Evolutionary conservation across 2,329 filamentous ascomycete species (phyloP).

Genomic region (Escovopsis sp.): DNA sequence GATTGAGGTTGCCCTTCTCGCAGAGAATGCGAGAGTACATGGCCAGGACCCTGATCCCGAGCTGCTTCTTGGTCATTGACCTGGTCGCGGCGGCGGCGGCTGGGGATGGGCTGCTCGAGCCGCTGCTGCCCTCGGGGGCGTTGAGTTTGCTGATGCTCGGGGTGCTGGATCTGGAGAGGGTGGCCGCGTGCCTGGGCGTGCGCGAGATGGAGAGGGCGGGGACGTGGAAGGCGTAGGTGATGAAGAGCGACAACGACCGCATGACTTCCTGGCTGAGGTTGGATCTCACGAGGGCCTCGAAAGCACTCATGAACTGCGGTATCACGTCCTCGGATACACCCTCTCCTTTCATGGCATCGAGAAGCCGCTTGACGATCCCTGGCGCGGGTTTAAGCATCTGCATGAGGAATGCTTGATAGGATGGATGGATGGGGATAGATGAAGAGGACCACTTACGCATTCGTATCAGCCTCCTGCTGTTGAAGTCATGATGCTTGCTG

Average conservation of each 20-base stretch:
- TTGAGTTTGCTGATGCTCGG: slow-evolving; percentile 23
- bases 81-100: slow-evolving; percentile 12
- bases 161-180: slow-evolving; percentile 25
- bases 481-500: slow-evolving; percentile 87
- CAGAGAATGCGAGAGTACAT: slow-evolving; percentile 71
- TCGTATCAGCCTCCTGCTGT: slow-evolving; percentile 67
- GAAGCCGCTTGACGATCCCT: slow-evolving; percentile 80
- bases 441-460: slow-evolving; percentile 56
- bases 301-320: slow-evolving; percentile 61
- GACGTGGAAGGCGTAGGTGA: slow-evolving; percentile 77
- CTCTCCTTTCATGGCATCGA: slow-evolving; percentile 84
- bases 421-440: no score
- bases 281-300: slow-evolving; percentile 64
- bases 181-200: slow-evolving; percentile 31
- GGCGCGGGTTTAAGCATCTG: slow-evolving; percentile 7
- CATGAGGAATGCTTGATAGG: not conserved
- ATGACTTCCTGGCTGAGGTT: slow-evolving; percentile 76
- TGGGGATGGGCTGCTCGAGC: slow-evolving; percentile 16
- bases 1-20: slow-evolving; percentile 48
- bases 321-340: slow-evolving; percentile 57
- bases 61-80: slow-evolving; percentile 47
- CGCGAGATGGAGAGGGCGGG: slow-evolving; percentile 32
- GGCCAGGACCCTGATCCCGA: slow-evolving; percentile 60
- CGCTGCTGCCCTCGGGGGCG: slow-evolving; percentile 19
- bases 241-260: slow-evolving; percentile 74